Evolutionary conservation across 495 filamentous ascomycete genomes (phyloP).

Genomic region (Viridothelium virens): DNA sequence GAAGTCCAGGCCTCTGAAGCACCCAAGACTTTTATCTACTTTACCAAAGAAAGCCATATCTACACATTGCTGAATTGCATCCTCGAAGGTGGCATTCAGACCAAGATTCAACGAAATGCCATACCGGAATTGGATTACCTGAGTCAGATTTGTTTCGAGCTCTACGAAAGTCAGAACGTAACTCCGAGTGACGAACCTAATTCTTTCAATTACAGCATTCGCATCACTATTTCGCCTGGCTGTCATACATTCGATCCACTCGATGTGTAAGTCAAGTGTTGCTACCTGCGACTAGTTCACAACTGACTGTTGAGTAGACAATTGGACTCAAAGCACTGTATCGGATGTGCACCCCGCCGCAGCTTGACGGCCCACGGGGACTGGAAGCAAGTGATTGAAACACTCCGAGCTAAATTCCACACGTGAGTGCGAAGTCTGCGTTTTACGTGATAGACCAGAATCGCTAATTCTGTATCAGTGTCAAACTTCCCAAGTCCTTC

Average conservation of each 20-base stretch:
- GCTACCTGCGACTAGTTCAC: not conserved
- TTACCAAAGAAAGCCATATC: constrained; percentile 97
- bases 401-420: constrained; percentile 85
- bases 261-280: constrained; percentile 51
- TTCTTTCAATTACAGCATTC: constrained; percentile 84
- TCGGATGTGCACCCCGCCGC: constrained; percentile 79
- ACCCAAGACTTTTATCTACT: constrained; percentile 95
- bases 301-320: constrained; percentile 38
- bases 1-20: constrained; percentile 89
- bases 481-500: constrained; percentile 91
- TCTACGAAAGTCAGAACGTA: constrained; percentile 86
- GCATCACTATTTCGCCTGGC: constrained; percentile 89
- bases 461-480: constrained; percentile 42
- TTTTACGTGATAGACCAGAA: not conserved
- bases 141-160: constrained; percentile 94
- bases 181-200: constrained; percentile 47
- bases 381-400: constrained; percentile 94
- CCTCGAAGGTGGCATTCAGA: constrained; percentile 87
- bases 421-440: constrained; percentile 51
- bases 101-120: constrained; percentile 80
- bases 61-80: constrained; percentile 98
- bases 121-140: constrained; percentile 97
- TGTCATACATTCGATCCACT: constrained; percentile 93
- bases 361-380: constrained; percentile 87
- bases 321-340: constrained; percentile 88